phyloP scores from a whole-genome alignment of 345 rosid species.

The Laguncularia racemosa region DNA sequence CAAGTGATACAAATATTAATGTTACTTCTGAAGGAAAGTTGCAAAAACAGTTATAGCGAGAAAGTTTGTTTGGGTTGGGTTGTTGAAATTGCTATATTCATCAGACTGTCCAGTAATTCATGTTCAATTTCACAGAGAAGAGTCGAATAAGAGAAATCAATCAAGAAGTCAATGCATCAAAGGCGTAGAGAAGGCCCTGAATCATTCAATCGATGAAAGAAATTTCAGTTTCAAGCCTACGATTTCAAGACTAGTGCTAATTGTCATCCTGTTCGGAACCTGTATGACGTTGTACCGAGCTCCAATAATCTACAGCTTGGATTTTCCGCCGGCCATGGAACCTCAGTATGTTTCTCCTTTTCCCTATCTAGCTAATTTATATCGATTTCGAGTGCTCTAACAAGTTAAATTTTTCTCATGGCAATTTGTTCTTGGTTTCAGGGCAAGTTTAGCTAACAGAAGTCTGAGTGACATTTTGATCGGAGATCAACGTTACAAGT shows the following conservation, averaged over 20 bases:
- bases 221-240: conserved; percentile 40
- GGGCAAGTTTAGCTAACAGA: no score
- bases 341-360: conserved; percentile 18
- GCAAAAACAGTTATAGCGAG: no score
- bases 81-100: not conserved
- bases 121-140: conserved; percentile 32
- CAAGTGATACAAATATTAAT: no score
- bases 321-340: conserved; percentile 24
- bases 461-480: not conserved
- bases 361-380: not conserved
- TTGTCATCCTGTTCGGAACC: conserved; percentile 43
- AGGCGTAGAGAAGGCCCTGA: conserved; percentile 54
- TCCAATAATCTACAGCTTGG: conserved; percentile 42
- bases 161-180: conserved; percentile 35
- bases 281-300: conserved; percentile 46
- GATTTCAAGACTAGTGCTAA: conserved; percentile 35
- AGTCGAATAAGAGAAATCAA: conserved; percentile 30
- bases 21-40: no score
- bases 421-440: not conserved
- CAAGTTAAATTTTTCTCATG: not conserved
- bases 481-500: not conserved
- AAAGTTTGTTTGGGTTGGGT: no score
- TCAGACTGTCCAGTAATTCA: not conserved
- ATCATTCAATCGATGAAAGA: conserved; percentile 42
- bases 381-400: not conserved